These are phyloP conservation scores for Amyloporia xantha DNA, from an alignment of 768 basidiomycete species.

Conservation along the genomic window DNA sequence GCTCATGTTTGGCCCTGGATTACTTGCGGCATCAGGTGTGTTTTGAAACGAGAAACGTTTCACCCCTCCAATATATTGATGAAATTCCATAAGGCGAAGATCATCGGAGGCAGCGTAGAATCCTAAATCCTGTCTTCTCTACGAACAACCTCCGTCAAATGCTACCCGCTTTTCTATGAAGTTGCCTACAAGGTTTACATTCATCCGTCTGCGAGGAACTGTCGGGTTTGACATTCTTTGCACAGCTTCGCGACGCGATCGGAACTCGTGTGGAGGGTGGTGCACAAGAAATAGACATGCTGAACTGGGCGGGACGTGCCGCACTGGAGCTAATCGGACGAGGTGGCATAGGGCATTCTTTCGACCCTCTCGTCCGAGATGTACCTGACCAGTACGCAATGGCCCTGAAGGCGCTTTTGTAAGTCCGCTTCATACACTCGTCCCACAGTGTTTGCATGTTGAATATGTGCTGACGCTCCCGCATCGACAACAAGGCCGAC, in stretches of 20 bases:
- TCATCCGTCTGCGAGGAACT: background rate
- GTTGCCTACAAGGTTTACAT: conserved; percentile 8
- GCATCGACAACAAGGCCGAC: background rate
- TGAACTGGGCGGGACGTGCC: conserved; percentile 22
- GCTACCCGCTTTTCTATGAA: conserved; percentile 12
- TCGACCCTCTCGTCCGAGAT: conserved; percentile 27
- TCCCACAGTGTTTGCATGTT: background rate
- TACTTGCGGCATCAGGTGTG: conserved; percentile 26
- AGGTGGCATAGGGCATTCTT: conserved; percentile 38
- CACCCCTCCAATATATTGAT: conserved; percentile 3
- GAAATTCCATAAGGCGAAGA: conserved; percentile 7
- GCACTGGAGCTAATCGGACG: conserved; percentile 37
- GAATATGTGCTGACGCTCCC: background rate
- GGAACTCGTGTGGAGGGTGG: background rate
- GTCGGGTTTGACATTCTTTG: background rate
- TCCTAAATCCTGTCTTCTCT: conserved; percentile 17
- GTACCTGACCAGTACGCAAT: conserved; percentile 3
- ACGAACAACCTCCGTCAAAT: conserved; percentile 15
- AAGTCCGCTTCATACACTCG: background rate
- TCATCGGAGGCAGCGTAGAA: conserved; percentile 25
- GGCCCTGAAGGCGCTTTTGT: conserved; percentile 23
- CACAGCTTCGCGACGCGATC: conserved; percentile 14
- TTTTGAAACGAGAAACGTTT: background rate
- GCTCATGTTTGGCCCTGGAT: conserved; percentile 37
- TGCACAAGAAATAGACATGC: conserved; percentile 17